phyloP scores from a whole-genome alignment of 305 asterid genomes.

The Petunia hybrid region DNA sequence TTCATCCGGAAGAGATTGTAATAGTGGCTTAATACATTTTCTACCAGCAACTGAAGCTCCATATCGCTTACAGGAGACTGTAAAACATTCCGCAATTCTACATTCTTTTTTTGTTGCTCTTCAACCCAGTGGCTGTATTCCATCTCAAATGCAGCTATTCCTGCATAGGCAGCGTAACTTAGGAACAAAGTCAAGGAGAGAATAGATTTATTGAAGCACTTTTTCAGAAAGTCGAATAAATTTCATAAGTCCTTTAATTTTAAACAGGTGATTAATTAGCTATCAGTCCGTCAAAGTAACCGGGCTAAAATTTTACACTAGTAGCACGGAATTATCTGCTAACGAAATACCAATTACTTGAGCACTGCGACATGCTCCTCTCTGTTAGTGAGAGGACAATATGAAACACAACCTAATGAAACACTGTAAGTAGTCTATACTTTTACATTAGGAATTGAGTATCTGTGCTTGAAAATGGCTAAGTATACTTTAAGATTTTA shows the following conservation, averaged over 20 bases:
- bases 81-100: slow-evolving; percentile 62
- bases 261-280: neutral
- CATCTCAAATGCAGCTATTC: slow-evolving; percentile 79
- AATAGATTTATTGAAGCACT: neutral
- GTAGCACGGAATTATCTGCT: neutral
- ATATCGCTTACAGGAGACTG: slow-evolving; percentile 59
- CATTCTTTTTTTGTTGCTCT: slow-evolving; percentile 68
- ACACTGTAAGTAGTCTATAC: neutral
- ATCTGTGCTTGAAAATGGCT: neutral
- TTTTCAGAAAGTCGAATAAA: neutral
- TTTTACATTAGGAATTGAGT: neutral
- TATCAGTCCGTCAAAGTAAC: neutral
- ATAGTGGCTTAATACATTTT: slow-evolving; percentile 67
- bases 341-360: neutral
- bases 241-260: neutral
- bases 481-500: neutral
- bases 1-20: slow-evolving; percentile 78
- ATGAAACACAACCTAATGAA: neutral
- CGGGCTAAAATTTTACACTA: slow-evolving; percentile 6
- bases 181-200: neutral
- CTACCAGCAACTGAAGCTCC: slow-evolving; percentile 65
- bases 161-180: slow-evolving; percentile 41
- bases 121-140: slow-evolving; percentile 80
- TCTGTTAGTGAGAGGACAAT: neutral
- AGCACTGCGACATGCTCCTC: neutral